Conservation (phyloP, 257 asterid genomes). For the Ophiorrhiza pumila region DNA sequence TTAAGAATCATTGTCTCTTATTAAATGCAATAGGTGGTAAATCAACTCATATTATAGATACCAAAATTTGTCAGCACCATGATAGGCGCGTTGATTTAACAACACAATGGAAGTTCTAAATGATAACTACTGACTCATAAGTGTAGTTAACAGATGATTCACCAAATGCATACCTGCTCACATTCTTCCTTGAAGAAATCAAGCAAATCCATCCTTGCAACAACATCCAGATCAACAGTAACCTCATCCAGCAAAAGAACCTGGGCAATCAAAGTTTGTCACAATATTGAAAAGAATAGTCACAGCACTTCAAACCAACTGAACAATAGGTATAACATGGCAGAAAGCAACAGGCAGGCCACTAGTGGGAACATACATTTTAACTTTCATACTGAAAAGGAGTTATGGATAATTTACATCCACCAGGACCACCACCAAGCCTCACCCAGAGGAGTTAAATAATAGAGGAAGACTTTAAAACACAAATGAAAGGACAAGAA, state of each 20-base stretch:
- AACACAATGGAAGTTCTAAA: neutral
- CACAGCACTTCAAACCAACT: neutral
- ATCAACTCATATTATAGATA: neutral
- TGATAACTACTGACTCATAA: neutral
- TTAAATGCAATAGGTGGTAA: neutral
- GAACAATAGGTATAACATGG: neutral
- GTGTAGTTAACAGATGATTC: neutral
- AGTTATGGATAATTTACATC: neutral
- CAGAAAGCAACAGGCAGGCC: neutral
- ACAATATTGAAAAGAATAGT: neutral
- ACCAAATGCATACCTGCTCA: conserved; percentile 57
- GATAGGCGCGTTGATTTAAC: neutral
- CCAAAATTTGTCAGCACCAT: neutral
- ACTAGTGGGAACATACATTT: neutral
- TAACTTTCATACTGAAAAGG: neutral
- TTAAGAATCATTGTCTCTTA: too few species aligned
- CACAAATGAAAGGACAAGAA: neutral
- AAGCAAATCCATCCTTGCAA: conserved; percentile 95
- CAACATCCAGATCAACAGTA: conserved; percentile 93
- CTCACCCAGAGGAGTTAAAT: neutral
- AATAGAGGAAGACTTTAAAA: neutral
- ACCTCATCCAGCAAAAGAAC: conserved; percentile 96
- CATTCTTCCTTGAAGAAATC: conserved; percentile 89
- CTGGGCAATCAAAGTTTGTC: conserved; percentile 34
- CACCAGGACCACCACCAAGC: neutral